These are phyloP conservation scores for Mucor irregularis DNA, from an alignment of 371 early-diverging fungal genomes.

Conservation along the genomic window DNA sequence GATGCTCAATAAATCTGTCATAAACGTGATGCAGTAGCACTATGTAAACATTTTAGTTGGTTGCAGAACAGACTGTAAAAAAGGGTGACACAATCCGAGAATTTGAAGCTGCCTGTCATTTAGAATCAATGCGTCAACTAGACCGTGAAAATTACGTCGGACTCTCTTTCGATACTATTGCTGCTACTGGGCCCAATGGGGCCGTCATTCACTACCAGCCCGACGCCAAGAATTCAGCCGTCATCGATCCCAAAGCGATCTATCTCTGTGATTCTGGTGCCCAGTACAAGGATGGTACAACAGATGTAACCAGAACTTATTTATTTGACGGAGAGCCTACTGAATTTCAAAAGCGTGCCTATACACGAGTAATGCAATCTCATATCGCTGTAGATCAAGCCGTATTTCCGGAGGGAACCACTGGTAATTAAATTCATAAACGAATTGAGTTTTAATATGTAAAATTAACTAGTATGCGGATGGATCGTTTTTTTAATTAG, in stretches of 20 bases:
- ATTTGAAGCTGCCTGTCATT: constrained; percentile 78
- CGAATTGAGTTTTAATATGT: no score
- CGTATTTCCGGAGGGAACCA: constrained; percentile 84
- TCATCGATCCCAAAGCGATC: constrained; percentile 60
- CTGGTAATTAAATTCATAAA: constrained; percentile 36
- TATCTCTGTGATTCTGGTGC: constrained; percentile 98
- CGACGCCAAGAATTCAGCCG: constrained; percentile 57
- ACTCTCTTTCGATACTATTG: constrained; percentile 95
- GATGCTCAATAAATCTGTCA: constrained; percentile 90
- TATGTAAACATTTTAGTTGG: constrained; percentile 93
- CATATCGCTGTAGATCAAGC: constrained; percentile 89
- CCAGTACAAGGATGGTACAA: constrained; percentile 97
- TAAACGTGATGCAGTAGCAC: constrained; percentile 90
- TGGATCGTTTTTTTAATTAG: no score
- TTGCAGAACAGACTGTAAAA: constrained; percentile 80
- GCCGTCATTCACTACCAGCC: constrained; percentile 97
- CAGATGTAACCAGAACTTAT: constrained; percentile 96
- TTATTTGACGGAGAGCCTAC: constrained; percentile 87
- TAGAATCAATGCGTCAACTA: constrained; percentile 67
- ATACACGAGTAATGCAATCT: constrained; percentile 96
- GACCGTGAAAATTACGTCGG: constrained; percentile 56
- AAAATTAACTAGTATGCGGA: no score
- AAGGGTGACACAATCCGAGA: constrained; percentile 58
- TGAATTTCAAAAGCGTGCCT: constrained; percentile 82
- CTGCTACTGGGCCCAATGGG: constrained; percentile 89